Evolutionary conservation across 441 rosid species (phyloP).

Genomic region (Mallotus japonicus): DNA sequence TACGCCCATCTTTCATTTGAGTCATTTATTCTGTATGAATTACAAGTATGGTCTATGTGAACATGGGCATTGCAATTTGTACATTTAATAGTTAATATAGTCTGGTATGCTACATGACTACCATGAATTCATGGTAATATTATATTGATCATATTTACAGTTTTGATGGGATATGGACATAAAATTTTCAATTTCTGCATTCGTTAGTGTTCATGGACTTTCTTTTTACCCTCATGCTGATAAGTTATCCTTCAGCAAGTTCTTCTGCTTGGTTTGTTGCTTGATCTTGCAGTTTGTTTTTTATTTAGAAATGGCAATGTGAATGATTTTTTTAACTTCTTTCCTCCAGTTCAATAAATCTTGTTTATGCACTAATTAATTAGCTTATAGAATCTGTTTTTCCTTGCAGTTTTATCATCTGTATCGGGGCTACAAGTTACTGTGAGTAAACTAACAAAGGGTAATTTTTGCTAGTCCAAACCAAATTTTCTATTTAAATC

Average conservation of each 20-base stretch:
- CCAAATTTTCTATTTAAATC: background rate
- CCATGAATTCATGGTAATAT: too few species aligned
- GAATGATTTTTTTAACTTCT: background rate
- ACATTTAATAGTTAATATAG: background rate
- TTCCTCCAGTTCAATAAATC: background rate
- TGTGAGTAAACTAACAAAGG: conserved; percentile 44
- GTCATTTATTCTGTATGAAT: background rate
- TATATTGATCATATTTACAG: conserved; percentile 3
- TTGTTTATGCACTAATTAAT: background rate
- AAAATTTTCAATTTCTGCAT: conserved; percentile 7
- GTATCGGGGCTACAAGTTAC: conserved; percentile 70
- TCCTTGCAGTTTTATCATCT: conserved; percentile 76
- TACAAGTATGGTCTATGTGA: background rate
- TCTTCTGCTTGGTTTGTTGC: background rate
- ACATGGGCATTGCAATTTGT: background rate
- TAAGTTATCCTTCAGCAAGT: background rate
- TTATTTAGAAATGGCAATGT: conserved; percentile 4
- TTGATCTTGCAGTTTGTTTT: background rate
- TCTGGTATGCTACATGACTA: background rate
- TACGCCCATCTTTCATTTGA: background rate
- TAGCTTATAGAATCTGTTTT: conserved; percentile 11
- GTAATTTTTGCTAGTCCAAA: conserved; percentile 37
- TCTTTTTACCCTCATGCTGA: background rate
- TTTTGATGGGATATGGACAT: background rate
- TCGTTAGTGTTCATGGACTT: background rate